A percentile compares a stretch with the other conserved stretches of the same genome.
Conservation (phyloP, 495 filamentous ascomycete species). For the Aspergillus leporis region DNA sequence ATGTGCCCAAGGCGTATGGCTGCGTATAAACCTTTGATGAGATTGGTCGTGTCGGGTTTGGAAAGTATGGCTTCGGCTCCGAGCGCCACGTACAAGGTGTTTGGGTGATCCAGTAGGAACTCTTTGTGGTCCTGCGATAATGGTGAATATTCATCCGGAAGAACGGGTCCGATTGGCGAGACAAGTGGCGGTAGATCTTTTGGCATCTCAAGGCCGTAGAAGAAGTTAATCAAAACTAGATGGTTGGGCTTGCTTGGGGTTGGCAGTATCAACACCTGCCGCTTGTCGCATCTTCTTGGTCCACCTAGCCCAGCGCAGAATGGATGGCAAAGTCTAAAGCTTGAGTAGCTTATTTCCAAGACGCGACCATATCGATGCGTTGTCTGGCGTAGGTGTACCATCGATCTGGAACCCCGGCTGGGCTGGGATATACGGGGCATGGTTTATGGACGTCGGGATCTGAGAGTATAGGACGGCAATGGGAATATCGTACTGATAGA, state of each 20-base stretch:
- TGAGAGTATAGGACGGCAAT: slow-evolving; percentile 38
- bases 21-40: slow-evolving; percentile 27
- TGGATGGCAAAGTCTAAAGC: slow-evolving; percentile 19
- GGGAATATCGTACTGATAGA: slow-evolving; percentile 30
- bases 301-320: slow-evolving; percentile 26
- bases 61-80: slow-evolving; percentile 38
- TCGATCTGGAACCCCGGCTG: slow-evolving; percentile 38
- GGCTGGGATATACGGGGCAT: slow-evolving; percentile 38
- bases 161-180: slow-evolving; percentile 35
- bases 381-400: slow-evolving; percentile 31
- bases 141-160: slow-evolving; percentile 28
- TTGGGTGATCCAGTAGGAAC: slow-evolving; percentile 24
- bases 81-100: slow-evolving; percentile 36
- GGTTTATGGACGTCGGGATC: slow-evolving; percentile 36
- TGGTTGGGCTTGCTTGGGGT: slow-evolving; percentile 37
- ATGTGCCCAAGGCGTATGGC: slow-evolving; percentile 26
- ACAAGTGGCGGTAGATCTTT: slow-evolving; percentile 38
- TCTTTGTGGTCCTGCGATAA: slow-evolving; percentile 12
- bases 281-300: slow-evolving; percentile 30
- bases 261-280: slow-evolving; percentile 26
- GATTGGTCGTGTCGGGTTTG: slow-evolving; percentile 20
- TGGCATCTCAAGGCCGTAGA: slow-evolving; percentile 40
- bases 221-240: slow-evolving; percentile 41
- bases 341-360: slow-evolving; percentile 31
- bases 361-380: slow-evolving; percentile 34